These are phyloP conservation scores for Alternaria ventricosa DNA, from an alignment of 2,329 filamentous ascomycete species.

Conservation along the genomic window DNA sequence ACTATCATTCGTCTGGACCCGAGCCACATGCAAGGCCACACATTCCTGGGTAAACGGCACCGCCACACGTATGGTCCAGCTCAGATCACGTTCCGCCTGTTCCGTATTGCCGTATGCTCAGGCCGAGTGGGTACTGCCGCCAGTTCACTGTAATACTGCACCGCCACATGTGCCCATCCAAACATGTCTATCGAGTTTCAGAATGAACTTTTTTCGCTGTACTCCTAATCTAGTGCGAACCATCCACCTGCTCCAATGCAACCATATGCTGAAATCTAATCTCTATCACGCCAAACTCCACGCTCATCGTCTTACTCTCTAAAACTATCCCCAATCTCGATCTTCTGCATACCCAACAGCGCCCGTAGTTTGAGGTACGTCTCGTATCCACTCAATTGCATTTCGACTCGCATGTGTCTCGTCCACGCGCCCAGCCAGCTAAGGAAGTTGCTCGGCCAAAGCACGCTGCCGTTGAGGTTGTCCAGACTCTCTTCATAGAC, in stretches of 20 bases:
- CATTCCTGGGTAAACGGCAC: background rate
- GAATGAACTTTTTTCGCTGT: background rate
- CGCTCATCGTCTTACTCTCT: conserved; percentile 12
- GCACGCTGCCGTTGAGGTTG: conserved; percentile 53
- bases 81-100: background rate
- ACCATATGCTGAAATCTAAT: conserved; percentile 1
- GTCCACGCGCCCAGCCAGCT: conserved; percentile 60
- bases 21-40: background rate
- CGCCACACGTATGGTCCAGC: background rate
- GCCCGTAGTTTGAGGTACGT: conserved; percentile 60
- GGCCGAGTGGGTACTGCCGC: background rate
- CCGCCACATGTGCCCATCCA: background rate
- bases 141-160: background rate
- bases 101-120: background rate
- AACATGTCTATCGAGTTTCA: background rate
- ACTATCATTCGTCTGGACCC: background rate
- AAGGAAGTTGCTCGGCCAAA: conserved; percentile 61
- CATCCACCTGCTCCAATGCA: background rate
- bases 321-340: conserved; percentile 29
- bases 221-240: background rate
- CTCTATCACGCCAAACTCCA: background rate
- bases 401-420: conserved; percentile 61
- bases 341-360: conserved; percentile 53
- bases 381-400: conserved; percentile 67
- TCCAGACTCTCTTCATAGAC: conserved; percentile 69